Percentiles rank a stretch among this genome's conserved stretches.
These are phyloP conservation scores for Calcarisporium arbuscula DNA, from an alignment of 2,329 filamentous ascomycete species.

Conservation along the genomic window DNA sequence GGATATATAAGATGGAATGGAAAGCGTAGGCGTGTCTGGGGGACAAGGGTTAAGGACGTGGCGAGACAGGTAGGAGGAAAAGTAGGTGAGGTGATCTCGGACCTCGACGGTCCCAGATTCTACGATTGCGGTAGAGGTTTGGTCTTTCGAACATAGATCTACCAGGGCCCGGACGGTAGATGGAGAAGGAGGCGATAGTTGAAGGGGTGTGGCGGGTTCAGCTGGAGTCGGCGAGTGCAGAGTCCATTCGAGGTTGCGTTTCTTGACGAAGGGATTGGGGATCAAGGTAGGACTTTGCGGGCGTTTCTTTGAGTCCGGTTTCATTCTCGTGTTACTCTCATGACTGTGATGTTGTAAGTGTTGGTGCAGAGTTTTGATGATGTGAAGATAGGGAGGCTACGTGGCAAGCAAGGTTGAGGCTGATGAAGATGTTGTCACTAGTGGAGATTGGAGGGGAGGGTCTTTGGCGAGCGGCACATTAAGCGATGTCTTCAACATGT, in stretches of 20 bases:
- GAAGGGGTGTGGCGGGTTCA: slow-evolving; percentile 5
- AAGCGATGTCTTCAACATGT: no score
- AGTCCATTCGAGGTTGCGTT: slow-evolving; percentile 38
- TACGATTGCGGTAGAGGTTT: slow-evolving; percentile 27
- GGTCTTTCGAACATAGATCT: no score
- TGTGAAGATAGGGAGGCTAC: slow-evolving; percentile 1
- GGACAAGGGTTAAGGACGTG: slow-evolving; percentile 18
- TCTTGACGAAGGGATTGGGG: slow-evolving; percentile 41
- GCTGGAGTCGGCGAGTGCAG: slow-evolving; percentile 16
- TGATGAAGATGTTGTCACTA: no score
- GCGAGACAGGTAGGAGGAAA: slow-evolving; percentile 25
- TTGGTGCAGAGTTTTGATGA: no score
- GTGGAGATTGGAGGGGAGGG: no score
- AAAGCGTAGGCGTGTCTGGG: slow-evolving; percentile 20
- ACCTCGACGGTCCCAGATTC: slow-evolving; percentile 31
- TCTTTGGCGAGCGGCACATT: no score
- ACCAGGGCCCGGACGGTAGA: slow-evolving; percentile 7
- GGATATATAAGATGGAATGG: slow-evolving; percentile 25
- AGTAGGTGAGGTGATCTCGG: slow-evolving; percentile 33
- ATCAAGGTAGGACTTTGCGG: slow-evolving; percentile 28
- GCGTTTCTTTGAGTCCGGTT: slow-evolving; percentile 18
- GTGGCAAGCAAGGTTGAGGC: background rate
- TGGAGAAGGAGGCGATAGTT: slow-evolving; percentile 7
- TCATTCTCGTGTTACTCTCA: background rate
- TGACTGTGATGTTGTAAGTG: no score